Evolutionary conservation across 2,329 filamentous ascomycete genomes (phyloP).

Genomic region (Scedosporium apiospermum): DNA sequence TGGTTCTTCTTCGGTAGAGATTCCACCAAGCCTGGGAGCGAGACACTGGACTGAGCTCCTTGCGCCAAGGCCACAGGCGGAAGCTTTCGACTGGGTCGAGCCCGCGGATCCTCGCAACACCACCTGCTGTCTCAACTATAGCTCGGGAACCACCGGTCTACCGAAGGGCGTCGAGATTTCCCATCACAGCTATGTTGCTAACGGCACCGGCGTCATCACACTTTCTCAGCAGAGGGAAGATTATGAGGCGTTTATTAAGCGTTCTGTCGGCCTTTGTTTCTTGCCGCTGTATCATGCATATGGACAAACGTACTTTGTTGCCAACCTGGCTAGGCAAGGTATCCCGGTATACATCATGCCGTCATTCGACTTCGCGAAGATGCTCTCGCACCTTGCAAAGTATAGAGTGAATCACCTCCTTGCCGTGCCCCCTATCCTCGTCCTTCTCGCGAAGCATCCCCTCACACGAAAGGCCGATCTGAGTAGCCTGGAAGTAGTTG

Average conservation of each 20-base stretch:
- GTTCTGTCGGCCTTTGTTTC: constrained; percentile 49
- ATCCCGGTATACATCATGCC: constrained; percentile 70
- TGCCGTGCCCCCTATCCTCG: constrained; percentile 66
- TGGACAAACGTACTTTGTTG: constrained; percentile 62
- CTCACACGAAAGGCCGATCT: constrained; percentile 57
- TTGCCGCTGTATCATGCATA: constrained; percentile 70
- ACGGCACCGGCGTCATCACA: constrained; percentile 51
- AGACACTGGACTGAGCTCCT: constrained; percentile 58
- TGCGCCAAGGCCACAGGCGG: constrained; percentile 38
- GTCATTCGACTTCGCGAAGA: constrained; percentile 63
- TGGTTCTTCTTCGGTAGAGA: constrained; percentile 11
- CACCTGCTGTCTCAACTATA: constrained; percentile 69
- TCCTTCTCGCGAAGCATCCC: constrained; percentile 64
- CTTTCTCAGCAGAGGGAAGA: constrained; percentile 36
- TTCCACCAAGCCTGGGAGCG: constrained; percentile 24
- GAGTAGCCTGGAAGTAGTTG: constrained; percentile 49
- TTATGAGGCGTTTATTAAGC: constrained; percentile 29
- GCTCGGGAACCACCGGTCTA: constrained; percentile 67
- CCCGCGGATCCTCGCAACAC: constrained; percentile 38
- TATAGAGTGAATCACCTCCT: constrained; percentile 59
- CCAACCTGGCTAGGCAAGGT: constrained; percentile 43
- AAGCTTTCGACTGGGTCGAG: constrained; percentile 54
- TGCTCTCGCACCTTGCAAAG: constrained; percentile 58
- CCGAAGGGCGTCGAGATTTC: constrained; percentile 78
- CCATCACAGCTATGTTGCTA: constrained; percentile 69